Percentiles rank a stretch among this genome's conserved stretches.
phyloP scores from a whole-genome alignment of 208 protist genomes.

The Trypanosoma cruzi region DNA sequence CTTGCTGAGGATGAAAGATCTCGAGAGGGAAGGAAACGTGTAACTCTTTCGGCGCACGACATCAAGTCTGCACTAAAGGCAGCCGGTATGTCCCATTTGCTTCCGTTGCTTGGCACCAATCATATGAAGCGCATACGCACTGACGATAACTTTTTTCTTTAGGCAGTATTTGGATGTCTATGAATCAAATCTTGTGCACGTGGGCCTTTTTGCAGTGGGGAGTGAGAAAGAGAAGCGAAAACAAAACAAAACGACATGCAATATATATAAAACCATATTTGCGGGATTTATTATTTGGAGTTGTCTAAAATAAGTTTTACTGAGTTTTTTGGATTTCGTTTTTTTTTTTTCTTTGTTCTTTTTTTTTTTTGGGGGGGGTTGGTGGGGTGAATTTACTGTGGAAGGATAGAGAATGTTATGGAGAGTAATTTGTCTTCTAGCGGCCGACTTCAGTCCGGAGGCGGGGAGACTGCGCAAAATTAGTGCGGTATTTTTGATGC shows the following conservation, averaged over 20 bases:
- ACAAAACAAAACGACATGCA: background rate
- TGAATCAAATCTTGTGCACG: background rate
- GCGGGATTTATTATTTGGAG: too few relatives aligned
- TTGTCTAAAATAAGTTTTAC: too few relatives aligned
- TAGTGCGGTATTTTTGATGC: slow-evolving; percentile 27
- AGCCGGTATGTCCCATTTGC: slow-evolving; percentile 70
- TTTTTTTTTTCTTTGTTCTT: slow-evolving; percentile 6
- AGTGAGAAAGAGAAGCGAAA: background rate
- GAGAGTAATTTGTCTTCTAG: slow-evolving; percentile 27
- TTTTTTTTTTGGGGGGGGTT: slow-evolving; percentile 16
- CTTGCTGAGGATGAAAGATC: slow-evolving; percentile 68
- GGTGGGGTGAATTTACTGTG: background rate
- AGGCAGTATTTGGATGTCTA: background rate
- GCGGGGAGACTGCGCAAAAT: slow-evolving; percentile 20
- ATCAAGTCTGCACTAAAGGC: slow-evolving; percentile 62
- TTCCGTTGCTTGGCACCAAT: slow-evolving; percentile 44
- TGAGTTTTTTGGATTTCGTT: background rate
- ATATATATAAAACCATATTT: too few relatives aligned
- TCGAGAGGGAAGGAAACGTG: slow-evolving; percentile 39
- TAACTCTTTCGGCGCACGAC: slow-evolving; percentile 69
- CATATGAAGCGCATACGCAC: slow-evolving; percentile 43
- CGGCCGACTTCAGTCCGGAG: slow-evolving; percentile 24
- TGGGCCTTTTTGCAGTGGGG: background rate
- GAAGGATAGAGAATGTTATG: slow-evolving; percentile 23
- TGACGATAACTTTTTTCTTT: background rate